These are phyloP conservation scores for Aspergillus felis DNA, from an alignment of 2,329 filamentous ascomycete species.

Conservation along the genomic window DNA sequence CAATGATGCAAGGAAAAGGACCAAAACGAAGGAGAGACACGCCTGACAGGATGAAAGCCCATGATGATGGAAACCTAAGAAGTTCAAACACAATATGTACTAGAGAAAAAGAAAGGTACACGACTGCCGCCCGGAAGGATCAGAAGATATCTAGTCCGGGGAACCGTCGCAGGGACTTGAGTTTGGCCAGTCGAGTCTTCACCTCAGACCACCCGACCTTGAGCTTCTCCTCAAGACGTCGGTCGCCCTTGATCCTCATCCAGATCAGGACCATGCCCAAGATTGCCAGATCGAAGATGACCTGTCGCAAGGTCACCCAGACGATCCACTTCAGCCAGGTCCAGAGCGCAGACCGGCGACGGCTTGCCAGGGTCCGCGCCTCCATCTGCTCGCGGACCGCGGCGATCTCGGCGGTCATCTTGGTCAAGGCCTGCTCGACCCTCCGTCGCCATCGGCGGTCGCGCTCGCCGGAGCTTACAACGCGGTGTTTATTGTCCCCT, in stretches of 20 bases:
- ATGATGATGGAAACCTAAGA: slow-evolving; percentile 1
- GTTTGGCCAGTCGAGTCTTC: slow-evolving; percentile 27
- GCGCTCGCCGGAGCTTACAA: slow-evolving; percentile 15
- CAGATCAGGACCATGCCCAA: slow-evolving; percentile 41
- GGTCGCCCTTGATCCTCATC: slow-evolving; percentile 41
- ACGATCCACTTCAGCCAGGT: slow-evolving; percentile 69
- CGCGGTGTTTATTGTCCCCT: slow-evolving; percentile 1
- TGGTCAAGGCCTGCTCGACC: slow-evolving; percentile 80
- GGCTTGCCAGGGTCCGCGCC: slow-evolving; percentile 66
- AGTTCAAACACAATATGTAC: slow-evolving; percentile 22
- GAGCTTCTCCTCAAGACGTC: slow-evolving; percentile 38
- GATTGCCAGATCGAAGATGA: slow-evolving; percentile 64
- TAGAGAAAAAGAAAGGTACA: slow-evolving; percentile 17
- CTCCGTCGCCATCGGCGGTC: slow-evolving; percentile 69
- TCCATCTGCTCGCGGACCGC: slow-evolving; percentile 89
- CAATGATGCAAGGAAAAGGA: background rate
- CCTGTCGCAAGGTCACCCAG: slow-evolving; percentile 68
- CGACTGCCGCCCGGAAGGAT: slow-evolving; percentile 2
- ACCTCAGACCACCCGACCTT: slow-evolving; percentile 31
- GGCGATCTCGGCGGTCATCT: slow-evolving; percentile 87
- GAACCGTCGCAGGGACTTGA: slow-evolving; percentile 23
- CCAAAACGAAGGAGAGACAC: background rate
- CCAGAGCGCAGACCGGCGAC: slow-evolving; percentile 60
- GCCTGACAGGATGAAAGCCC: background rate
- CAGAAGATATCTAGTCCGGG: slow-evolving; percentile 24